Base-by-base conservation (phyloP, 2,329 filamentous ascomycete species). In the Sporothrix euskadiensis region DNA sequence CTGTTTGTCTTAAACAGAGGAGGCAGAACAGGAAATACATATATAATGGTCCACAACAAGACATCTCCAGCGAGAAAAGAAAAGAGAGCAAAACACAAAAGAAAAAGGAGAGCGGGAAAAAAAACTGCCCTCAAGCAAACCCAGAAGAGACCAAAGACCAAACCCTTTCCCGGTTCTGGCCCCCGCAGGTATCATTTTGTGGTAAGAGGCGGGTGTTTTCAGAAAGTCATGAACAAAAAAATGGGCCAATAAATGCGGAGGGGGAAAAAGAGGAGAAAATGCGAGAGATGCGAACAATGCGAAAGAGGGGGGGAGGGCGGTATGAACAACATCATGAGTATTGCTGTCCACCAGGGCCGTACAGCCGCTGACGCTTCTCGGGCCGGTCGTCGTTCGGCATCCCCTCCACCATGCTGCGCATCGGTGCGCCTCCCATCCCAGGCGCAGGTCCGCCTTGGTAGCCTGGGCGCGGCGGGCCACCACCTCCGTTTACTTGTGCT, bases 291-390 rank as follows among this genome's bases (percentile, higher is more conserved):
- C 26, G 26, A 26, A 26, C 26, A 44, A 65, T 30, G 52, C 14
- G 26, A 57, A 57, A n/a, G 30, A 35, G 26, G 26, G 26, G 26
- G 26, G 26, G n/a, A 32, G 56, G 14, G 30, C 7, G 32, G 57
- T 6, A 32, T 52, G 10, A 16, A 41, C 32, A 26, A 22, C 54
- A 22, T 73, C 63, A 76, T 26, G 75, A 22, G 54, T 74, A 76
- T 49, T 49, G 44, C 32, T 76, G 75, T 9, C 75, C 66, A 32
- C 47, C 75, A 0, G 83, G 81, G 2, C 81, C 82, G 73, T 85
- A 87, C 69, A 87, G 73, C 61, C 87, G 82, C 77, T 88, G 87
- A 69, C 87, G 82, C 79, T 88, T 88, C 77, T 88, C 87, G 0
- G 84, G 83, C 65, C 83, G 81, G 30, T 84, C 83, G 16, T 84